A percentile compares a stretch with the other conserved stretches of the same genome.
phyloP scores from a whole-genome alignment of 106 monocot genomes.

The Xerophyta viscosa region DNA sequence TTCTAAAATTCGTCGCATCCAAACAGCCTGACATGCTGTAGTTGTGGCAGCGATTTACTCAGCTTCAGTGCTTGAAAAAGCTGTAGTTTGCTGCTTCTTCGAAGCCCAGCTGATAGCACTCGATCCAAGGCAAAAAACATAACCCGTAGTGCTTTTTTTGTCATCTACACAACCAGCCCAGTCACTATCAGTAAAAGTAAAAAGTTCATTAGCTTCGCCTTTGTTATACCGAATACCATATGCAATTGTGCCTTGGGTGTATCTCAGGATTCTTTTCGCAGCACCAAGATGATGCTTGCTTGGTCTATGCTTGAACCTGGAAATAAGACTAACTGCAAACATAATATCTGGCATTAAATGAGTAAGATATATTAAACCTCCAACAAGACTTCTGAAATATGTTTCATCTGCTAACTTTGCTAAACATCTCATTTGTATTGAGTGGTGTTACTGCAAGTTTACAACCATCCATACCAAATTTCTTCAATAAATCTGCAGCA shows the following conservation, averaged over 20 bases:
- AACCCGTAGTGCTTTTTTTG: background rate
- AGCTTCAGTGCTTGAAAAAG: background rate
- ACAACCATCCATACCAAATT: background rate
- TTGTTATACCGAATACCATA: conserved; percentile 10
- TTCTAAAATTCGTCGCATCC: background rate
- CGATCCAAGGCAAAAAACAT: background rate
- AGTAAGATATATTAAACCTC: background rate
- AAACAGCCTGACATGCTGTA: conserved; percentile 2
- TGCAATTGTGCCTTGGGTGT: conserved; percentile 13
- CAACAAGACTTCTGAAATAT: conserved; percentile 7
- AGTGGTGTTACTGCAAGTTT: background rate
- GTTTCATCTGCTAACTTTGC: background rate
- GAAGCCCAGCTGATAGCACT: conserved; percentile 1
- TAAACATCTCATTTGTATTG: background rate
- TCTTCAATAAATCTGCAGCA: background rate
- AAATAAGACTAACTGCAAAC: conserved; percentile 1
- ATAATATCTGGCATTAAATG: conserved; percentile 1
- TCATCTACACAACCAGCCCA: conserved; percentile 1
- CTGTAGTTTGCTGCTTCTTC: background rate
- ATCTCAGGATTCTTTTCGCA: too few relatives aligned
- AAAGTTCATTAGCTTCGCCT: background rate
- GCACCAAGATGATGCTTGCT: too few relatives aligned
- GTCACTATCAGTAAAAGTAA: conserved; percentile 3
- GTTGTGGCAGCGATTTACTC: background rate
- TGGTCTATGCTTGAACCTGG: background rate